Evolutionary conservation across 2,329 filamentous ascomycete genomes (phyloP), one percentile per base, ranked within the genome.

Genomic region (Monilinia aucupariae): DNA sequence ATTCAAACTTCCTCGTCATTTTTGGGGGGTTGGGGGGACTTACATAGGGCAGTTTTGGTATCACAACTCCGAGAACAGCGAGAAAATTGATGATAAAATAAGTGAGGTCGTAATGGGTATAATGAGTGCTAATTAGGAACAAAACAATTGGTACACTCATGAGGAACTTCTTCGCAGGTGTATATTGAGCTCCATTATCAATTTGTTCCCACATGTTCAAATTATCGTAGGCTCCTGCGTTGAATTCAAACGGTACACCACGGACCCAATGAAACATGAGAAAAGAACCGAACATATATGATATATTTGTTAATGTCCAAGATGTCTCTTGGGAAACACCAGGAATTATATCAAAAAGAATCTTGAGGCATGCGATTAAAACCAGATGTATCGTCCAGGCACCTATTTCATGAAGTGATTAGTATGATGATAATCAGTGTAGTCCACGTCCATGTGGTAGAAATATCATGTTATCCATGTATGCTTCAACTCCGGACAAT

Each of bases 141-240:
- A 99, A 83, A 68, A 92, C 84, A 71, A 99, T 96, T 47, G 94
- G 94, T 41, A 97, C 93, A 72, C 89, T 91, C 71, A 97, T 86
- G 64, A 99, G 82, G 74, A 99, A 99, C 78, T 99, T 99, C 82
- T 99, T 99, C 69, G 94, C 91, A 4, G 94, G 94, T 0, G 94
- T 99, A 80, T 97, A 99, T 77, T 99, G 94, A 71, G 94, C 94
- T 53, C 94, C 94, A 73, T 97, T 96, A 80, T 99, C 94, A 76
- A 99, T 99, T 79, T 99, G 94, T 80, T 99, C 94, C 94, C 94
- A 99, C 94, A 99, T 97, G 80, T 97, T 99, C 74, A 99, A 83
- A 77, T 99, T 97, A 82, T 99, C 94, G 77, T 97, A 99, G 71
- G 94, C 94, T 64, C 94, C 94, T 63, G 91, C 89, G 75, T 99